Percentiles rank a stretch among this genome's conserved stretches.
Conservation (phyloP, 1,284 basidiomycete genomes). For the Rhodofomes roseus region DNA sequence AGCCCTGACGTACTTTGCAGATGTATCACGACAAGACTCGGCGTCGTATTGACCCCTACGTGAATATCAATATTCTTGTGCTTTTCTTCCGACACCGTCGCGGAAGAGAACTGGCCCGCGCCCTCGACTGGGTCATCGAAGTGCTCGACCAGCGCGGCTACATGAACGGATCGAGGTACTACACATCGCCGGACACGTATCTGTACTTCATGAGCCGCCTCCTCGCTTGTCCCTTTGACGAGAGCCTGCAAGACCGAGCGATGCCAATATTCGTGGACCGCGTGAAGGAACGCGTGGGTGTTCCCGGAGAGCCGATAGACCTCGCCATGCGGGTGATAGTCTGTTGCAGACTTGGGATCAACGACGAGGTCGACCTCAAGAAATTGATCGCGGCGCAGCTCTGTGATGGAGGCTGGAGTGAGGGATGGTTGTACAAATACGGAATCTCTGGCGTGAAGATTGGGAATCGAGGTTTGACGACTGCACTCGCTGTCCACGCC, state of each 20-base stretch:
- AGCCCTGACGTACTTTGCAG: conserved; percentile 19
- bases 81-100: conserved; percentile 46
- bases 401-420: conserved; percentile 47
- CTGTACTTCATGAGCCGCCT: conserved; percentile 52
- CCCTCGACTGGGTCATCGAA: conserved; percentile 43
- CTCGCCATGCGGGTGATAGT: conserved; percentile 46
- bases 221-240: conserved; percentile 30
- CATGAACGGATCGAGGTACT: conserved; percentile 49
- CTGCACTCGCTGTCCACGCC: background rate
- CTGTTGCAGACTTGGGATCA: conserved; percentile 36
- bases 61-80: conserved; percentile 44
- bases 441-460: conserved; percentile 14
- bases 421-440: conserved; percentile 46
- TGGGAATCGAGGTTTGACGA: conserved; percentile 8
- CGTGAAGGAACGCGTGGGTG: conserved; percentile 44
- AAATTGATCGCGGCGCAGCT: conserved; percentile 39
- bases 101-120: conserved; percentile 38
- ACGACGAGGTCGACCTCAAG: conserved; percentile 38
- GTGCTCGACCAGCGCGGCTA: conserved; percentile 49
- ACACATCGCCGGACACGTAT: conserved; percentile 47
- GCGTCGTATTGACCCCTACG: conserved; percentile 47
- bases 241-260: conserved; percentile 29
- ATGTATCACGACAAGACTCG: conserved; percentile 49
- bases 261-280: conserved; percentile 38
- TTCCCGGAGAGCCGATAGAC: conserved; percentile 40